Evolutionary conservation across 257 asterid genomes (phyloP), one percentile per base, ranked within the genome.

Genomic region (Lycium barbarum): DNA sequence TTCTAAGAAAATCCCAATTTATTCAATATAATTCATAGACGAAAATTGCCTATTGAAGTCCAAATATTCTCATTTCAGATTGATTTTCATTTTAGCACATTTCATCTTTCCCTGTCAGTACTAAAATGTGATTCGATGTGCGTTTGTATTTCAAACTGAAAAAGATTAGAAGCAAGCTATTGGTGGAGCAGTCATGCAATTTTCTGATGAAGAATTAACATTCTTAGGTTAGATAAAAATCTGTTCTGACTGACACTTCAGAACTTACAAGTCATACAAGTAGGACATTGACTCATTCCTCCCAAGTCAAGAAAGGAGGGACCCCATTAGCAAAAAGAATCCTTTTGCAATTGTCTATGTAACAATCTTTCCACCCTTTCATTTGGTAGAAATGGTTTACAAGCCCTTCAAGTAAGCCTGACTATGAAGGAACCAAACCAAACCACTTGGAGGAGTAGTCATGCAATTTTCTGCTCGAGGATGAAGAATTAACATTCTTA

Each of bases 201-300:
- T 33, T 66, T 66, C 55, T 33, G 20, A 67, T 67, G 20, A 36
- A 67, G 20, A 36, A 67, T 35, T 67, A 12, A 36, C 51, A 36
- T 14, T 35, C 7, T 67, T 14, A 36, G 13, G 20, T 67, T 14
- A 36, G 49, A 67, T 67, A 67, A 67, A 40, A 5, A 14, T 63
- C 47, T 66, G 47, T 13, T 8, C 11, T 67, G 22, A 36, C 74
- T 35, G 74, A 65, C 33, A 26, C 9, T 8, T 26, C 17, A 67
- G 74, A 67, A 36, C 49, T 67, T 14, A 67, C 76, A 67, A 67
- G 76, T 67, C 76, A 67, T 66, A 65, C 72, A 65, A 63, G 18
- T 26, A 65, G 71, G 40, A 26, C 9, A 65, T 65, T 43, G 4
- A 65, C 72, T 22, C 43, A 65, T 65, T 22, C 14, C 68, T 61